Percentiles rank a stretch among this genome's conserved stretches.
phyloP scores from a whole-genome alignment of 768 basidiomycete species.

The Phaffia australis region DNA sequence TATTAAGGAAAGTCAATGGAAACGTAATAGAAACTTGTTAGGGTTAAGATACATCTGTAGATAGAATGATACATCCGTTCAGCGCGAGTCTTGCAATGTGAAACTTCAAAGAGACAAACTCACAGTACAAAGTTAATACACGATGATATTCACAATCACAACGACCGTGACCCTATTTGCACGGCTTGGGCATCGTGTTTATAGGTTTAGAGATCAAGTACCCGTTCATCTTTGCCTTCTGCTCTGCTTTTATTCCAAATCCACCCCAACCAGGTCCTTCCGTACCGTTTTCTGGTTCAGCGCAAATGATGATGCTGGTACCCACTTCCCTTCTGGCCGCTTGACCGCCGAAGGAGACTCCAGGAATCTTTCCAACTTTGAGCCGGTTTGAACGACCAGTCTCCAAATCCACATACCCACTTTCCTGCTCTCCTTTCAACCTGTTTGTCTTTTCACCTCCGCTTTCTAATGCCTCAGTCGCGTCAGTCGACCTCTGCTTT shows the following conservation, averaged over 20 bases:
- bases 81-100: no score
- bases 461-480: neutral
- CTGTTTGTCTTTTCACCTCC: neutral
- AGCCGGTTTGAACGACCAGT: neutral
- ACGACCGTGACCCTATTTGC: neutral
- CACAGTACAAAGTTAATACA: no score
- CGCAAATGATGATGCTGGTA: no score
- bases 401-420: neutral
- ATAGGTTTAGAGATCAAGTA: slow-evolving; percentile 23
- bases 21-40: no score
- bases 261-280: slow-evolving; percentile 7
- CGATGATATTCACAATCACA: no score
- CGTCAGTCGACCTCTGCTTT: neutral
- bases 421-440: neutral
- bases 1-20: no score
- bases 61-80: no score
- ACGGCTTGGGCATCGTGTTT: slow-evolving; percentile 8
- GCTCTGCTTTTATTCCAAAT: slow-evolving; percentile 18
- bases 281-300: neutral
- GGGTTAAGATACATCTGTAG: no score
- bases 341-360: slow-evolving; percentile 16
- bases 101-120: no score
- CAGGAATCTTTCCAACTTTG: slow-evolving; percentile 11
- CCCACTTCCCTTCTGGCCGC: no score
- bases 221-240: slow-evolving; percentile 23